A percentile compares a stretch with the other conserved stretches of the same genome.
Evolutionary conservation across 768 basidiomycete species (phyloP).

Genomic region (Rhodosporidiobolus odoratus): DNA sequence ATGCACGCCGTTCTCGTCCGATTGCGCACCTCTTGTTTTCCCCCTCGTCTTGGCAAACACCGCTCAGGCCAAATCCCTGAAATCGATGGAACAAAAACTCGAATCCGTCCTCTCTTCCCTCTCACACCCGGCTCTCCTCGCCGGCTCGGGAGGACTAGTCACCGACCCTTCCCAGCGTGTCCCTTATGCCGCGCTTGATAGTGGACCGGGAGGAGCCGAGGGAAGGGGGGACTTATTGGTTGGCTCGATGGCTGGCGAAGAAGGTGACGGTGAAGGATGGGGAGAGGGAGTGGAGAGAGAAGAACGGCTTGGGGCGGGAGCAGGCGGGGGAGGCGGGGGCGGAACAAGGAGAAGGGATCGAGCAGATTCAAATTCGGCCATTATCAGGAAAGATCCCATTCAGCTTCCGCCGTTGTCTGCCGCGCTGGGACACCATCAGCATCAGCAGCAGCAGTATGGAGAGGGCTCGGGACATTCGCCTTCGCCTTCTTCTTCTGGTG

Average conservation of each 20-base stretch:
- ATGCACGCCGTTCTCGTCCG: no score
- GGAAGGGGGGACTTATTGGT: conserved; percentile 27
- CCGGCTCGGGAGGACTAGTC: conserved; percentile 29
- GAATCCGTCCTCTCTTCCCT: conserved; percentile 85
- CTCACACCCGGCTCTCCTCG: conserved; percentile 30
- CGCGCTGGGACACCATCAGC: no score
- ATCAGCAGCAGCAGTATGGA: no score
- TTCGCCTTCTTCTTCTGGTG: no score
- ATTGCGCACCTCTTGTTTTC: no score
- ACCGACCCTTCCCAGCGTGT: conserved; percentile 16
- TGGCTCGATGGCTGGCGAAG: conserved; percentile 6
- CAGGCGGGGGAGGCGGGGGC: background rate
- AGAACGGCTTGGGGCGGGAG: background rate
- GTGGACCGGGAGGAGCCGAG: conserved; percentile 24
- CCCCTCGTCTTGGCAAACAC: no score
- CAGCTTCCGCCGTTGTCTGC: conserved; percentile 7
- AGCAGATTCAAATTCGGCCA: conserved; percentile 22
- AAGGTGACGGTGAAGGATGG: no score
- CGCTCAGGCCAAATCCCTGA: conserved; percentile 55
- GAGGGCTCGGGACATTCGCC: no score
- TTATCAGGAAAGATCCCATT: conserved; percentile 22
- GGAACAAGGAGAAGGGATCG: background rate
- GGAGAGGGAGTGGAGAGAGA: background rate
- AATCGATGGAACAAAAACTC: conserved; percentile 88
- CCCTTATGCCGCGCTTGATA: conserved; percentile 17